Base-by-base conservation (phyloP, 2,329 filamentous ascomycete genomes). In the Grosmannia serpens region DNA sequence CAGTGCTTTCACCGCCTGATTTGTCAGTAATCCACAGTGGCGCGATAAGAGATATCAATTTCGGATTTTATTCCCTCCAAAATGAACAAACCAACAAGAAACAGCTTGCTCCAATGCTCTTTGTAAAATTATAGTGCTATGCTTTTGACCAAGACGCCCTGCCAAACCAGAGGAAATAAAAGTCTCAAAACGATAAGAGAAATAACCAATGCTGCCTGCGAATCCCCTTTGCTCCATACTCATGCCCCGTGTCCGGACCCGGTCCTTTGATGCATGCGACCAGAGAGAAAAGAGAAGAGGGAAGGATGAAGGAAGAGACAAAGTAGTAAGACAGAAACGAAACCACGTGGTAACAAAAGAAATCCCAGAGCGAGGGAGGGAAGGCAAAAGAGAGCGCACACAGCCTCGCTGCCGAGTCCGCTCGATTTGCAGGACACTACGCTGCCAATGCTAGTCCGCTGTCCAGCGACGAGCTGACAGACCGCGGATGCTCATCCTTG, bases 361-460 rank as follows among this genome's bases (percentile, higher is more conserved):
- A 26, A 26, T 49, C 15, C 31, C 20, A 50, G 26, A 15, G 11
- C 3, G n/a, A 33, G 24, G 35, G 38, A 22, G 33, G 20, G 50
- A 3, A 20, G 3, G 13, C 46, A 24, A 26, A 27, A 8, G 22
- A 24, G 24, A 2, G 6, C 46, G 17, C 46, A 5, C 24, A 3
- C 46, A 26, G 1, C 24, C 8, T 20, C 15, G 24, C 24, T 49
- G 46, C 24, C 46, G 26, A 3, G 11, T 50, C 2, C 26, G 8
- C 47, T 20, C 24, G 24, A 13, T 20, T 24, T 26, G 10, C 50
- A 31, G 17, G 9, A 29, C 24, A 50, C 59, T 51, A 64, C 15
- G 59, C 56, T 52, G 64, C 59, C 57, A 68, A 55, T 0, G 65
- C 66, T 3, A 67, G 62, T 24, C 66, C 66, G 54, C 67, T 68